Evolutionary conservation across 108 stramenopile genomes (phyloP).

Genomic region (Chaetoceros tenuissimus): DNA sequence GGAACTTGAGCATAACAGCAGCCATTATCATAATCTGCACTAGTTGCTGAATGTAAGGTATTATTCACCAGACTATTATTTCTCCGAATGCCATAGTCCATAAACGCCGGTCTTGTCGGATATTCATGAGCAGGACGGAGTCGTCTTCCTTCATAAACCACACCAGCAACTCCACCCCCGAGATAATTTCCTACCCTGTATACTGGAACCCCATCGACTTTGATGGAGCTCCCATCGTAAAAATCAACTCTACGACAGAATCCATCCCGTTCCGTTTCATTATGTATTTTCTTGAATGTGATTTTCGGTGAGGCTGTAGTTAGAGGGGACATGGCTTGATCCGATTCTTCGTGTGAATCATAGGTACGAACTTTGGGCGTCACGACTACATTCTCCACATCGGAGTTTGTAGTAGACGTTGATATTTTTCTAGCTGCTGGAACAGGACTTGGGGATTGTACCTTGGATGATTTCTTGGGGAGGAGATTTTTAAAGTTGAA

Average conservation of each 20-base stretch:
- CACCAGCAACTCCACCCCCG: slow-evolving; percentile 82
- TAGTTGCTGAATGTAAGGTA: background rate
- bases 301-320: too few relatives aligned
- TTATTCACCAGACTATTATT: background rate
- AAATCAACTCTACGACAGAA: slow-evolving; percentile 67
- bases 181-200: slow-evolving; percentile 82
- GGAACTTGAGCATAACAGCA: background rate
- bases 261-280: slow-evolving; percentile 49
- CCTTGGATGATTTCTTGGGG: background rate
- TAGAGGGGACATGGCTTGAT: background rate
- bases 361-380: background rate
- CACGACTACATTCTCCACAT: background rate
- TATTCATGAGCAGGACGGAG: slow-evolving; percentile 68
- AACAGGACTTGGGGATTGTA: background rate
- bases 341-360: background rate
- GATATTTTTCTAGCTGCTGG: background rate
- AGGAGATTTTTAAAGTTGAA: background rate
- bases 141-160: slow-evolving; percentile 78
- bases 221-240: slow-evolving; percentile 75
- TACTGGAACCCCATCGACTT: slow-evolving; percentile 51
- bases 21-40: background rate
- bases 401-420: background rate
- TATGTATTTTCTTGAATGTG: background rate
- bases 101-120: slow-evolving; percentile 44
- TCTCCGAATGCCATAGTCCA: background rate